phyloP scores from a whole-genome alignment of 306 rosid genomes.

The Corylus heterophylla region DNA sequence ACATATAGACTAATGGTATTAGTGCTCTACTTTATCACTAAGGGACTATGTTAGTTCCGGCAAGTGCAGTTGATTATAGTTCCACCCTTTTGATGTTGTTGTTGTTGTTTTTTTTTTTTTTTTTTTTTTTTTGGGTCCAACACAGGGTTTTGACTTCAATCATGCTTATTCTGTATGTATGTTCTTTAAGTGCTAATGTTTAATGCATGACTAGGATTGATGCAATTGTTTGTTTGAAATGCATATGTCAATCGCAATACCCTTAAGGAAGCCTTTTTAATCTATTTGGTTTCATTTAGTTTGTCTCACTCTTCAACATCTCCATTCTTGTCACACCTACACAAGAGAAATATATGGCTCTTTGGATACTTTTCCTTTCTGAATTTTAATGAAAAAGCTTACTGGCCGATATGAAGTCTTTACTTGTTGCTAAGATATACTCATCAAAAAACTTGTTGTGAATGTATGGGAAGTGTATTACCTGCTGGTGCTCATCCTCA shows the following conservation, averaged over 20 bases:
- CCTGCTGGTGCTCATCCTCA: too few relatives aligned
- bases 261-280: background rate
- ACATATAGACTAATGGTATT: background rate
- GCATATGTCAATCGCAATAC: background rate
- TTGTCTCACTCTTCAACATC: background rate
- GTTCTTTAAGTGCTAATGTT: background rate
- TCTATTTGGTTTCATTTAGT: background rate
- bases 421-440: too few relatives aligned
- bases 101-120: too few relatives aligned
- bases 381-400: too few relatives aligned
- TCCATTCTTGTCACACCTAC: background rate
- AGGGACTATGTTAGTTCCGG: background rate
- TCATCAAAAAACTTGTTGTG: too few relatives aligned
- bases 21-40: background rate
- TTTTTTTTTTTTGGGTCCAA: background rate
- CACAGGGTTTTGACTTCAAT: background rate
- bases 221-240: background rate
- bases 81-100: background rate
- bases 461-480: too few relatives aligned
- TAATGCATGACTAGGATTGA: background rate
- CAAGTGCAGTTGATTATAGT: background rate
- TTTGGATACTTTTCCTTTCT: background rate
- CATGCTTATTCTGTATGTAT: background rate
- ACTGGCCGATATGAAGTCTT: too few relatives aligned
- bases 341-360: background rate